Conservation (phyloP, 345 rosid genomes). For the Luvunga scandens region DNA sequence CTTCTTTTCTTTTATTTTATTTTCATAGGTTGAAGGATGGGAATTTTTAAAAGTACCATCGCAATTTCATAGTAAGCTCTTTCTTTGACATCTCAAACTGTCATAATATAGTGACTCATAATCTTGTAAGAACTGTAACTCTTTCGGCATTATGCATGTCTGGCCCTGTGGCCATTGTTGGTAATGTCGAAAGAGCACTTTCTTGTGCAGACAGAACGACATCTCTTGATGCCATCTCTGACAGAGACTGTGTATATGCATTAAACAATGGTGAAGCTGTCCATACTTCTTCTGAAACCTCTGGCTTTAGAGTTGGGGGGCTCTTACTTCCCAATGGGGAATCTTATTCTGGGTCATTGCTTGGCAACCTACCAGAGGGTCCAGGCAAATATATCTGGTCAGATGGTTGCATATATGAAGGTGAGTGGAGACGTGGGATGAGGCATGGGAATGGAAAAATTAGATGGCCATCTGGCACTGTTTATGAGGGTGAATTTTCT, state of each 20-base stretch:
- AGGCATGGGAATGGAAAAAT: conserved; percentile 81
- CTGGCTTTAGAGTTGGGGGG: conserved; percentile 63
- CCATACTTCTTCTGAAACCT: conserved; percentile 45
- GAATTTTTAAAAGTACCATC: conserved; percentile 8
- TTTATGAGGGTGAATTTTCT: conserved; percentile 83
- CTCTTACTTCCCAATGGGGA: conserved; percentile 66
- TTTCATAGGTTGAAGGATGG: conserved; percentile 21
- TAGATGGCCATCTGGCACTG: conserved; percentile 70
- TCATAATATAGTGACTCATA: conserved; percentile 10
- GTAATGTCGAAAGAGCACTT: conserved; percentile 43
- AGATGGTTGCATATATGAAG: conserved; percentile 69
- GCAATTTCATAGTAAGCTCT: conserved; percentile 24
- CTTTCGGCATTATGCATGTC: conserved; percentile 84
- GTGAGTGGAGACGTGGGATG: conserved; percentile 94
- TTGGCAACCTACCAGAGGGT: conserved; percentile 75
- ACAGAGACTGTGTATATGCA: conserved; percentile 33
- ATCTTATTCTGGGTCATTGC: conserved; percentile 72
- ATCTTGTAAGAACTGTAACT: conserved; percentile 31
- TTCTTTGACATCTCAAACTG: conserved; percentile 28
- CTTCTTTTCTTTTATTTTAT: conserved; percentile 7
- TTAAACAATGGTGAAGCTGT: conserved; percentile 51
- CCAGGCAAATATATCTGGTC: conserved; percentile 85
- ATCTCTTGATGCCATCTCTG: conserved; percentile 57
- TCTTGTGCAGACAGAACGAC: conserved; percentile 66
- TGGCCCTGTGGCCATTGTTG: conserved; percentile 55